Conservation (phyloP, 2,329 filamentous ascomycete species). For the Ceratocystis alfenasii region DNA sequence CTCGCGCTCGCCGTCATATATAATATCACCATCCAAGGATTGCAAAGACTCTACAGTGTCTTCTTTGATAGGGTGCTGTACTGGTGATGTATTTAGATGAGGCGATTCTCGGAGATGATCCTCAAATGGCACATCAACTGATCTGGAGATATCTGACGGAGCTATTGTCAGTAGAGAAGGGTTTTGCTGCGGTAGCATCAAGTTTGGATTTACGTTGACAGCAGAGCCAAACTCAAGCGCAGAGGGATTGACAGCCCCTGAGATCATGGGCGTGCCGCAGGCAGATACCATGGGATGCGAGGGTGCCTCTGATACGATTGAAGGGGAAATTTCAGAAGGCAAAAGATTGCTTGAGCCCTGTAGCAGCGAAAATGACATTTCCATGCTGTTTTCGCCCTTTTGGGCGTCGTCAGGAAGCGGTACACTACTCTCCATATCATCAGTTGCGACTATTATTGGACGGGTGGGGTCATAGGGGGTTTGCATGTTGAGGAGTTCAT, state of each 20-base stretch:
- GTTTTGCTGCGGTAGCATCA: slow-evolving; percentile 15
- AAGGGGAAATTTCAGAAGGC: slow-evolving; percentile 1
- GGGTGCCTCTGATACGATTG: slow-evolving; percentile 27
- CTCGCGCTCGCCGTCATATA: slow-evolving; percentile 29
- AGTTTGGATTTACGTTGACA: slow-evolving; percentile 8
- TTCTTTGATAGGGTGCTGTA: slow-evolving; percentile 15
- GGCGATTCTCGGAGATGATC: slow-evolving; percentile 15
- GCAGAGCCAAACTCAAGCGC: slow-evolving; percentile 28
- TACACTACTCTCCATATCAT: slow-evolving; percentile 11
- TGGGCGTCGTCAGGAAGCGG: neutral
- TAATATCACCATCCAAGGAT: slow-evolving; percentile 8
- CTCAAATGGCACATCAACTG: slow-evolving; percentile 24
- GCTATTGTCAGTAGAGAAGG: slow-evolving; percentile 28
- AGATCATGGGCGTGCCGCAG: slow-evolving; percentile 14
- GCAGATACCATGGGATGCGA: slow-evolving; percentile 24
- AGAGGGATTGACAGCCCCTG: slow-evolving; percentile 24
- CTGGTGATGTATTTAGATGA: slow-evolving; percentile 19
- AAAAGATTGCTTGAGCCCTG: slow-evolving; percentile 9
- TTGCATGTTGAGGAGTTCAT: slow-evolving; percentile 18
- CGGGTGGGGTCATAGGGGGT: slow-evolving; percentile 21
- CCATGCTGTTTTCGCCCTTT: slow-evolving; percentile 1
- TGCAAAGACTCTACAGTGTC: slow-evolving; percentile 13
- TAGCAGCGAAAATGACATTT: slow-evolving; percentile 12
- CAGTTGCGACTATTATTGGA: slow-evolving; percentile 19
- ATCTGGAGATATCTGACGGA: slow-evolving; percentile 31